A percentile compares a stretch with the other conserved stretches of the same genome.
phyloP scores from a whole-genome alignment of 768 basidiomycete species.

The Lyophyllum shimeji region DNA sequence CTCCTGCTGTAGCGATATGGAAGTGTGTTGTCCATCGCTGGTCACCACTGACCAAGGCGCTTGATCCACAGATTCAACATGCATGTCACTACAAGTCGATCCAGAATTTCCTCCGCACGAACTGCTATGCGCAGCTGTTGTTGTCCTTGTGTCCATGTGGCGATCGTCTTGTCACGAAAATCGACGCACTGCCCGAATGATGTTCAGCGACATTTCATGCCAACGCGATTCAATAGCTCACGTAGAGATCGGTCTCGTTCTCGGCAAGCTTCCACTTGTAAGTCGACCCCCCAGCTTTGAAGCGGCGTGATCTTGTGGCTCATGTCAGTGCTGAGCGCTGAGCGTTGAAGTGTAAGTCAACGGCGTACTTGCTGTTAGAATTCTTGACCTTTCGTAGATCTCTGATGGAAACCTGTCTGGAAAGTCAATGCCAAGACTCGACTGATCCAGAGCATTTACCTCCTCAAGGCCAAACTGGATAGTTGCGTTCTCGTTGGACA shows the following conservation, averaged over 20 bases:
- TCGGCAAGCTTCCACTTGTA: slow-evolving; percentile 59
- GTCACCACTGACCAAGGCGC: slow-evolving; percentile 41
- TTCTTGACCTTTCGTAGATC: slow-evolving; percentile 53
- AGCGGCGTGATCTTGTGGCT: slow-evolving; percentile 47
- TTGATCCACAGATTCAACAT: slow-evolving; percentile 53
- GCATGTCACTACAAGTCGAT: slow-evolving; percentile 53
- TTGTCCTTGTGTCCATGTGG: slow-evolving; percentile 42
- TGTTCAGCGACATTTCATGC: neutral
- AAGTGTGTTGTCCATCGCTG: slow-evolving; percentile 1
- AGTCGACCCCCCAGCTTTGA: slow-evolving; percentile 45
- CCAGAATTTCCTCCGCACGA: slow-evolving; percentile 39
- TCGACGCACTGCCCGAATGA: slow-evolving; percentile 44
- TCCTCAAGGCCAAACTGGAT: slow-evolving; percentile 50
- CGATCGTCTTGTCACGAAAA: slow-evolving; percentile 45
- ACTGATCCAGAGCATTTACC: slow-evolving; percentile 24
- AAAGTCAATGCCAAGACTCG: neutral
- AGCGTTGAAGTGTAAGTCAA: neutral
- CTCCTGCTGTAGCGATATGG: neutral
- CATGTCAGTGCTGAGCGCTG: neutral
- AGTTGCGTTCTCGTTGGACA: slow-evolving; percentile 39
- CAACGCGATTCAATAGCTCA: slow-evolving; percentile 25
- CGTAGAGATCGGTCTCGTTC: slow-evolving; percentile 43
- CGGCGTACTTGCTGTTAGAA: slow-evolving; percentile 45
- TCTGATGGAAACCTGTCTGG: slow-evolving; percentile 32
- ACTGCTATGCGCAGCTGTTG: slow-evolving; percentile 39